Percentiles rank a stretch among this genome's conserved stretches.
Conservation (phyloP, 306 rosid species). For the Lathyrus aphaca region DNA sequence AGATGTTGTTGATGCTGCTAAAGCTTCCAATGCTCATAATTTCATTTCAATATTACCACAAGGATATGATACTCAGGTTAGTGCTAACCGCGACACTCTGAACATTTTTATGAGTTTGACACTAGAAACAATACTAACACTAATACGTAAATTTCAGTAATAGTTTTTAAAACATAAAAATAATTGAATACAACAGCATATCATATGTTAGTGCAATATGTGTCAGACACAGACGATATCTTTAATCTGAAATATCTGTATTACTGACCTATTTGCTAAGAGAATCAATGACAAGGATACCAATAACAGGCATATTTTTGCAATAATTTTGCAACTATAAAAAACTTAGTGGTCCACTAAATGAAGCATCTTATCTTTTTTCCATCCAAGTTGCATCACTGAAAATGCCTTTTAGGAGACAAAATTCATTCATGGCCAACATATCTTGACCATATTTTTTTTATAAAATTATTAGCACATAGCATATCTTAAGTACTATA, state of each 20-base stretch:
- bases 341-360: constrained; percentile 37
- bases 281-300: not conserved
- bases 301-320: not conserved
- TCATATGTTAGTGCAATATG: no score
- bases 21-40: constrained; percentile 83
- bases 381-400: constrained; percentile 12
- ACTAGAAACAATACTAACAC: no score
- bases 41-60: constrained; percentile 74
- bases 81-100: not conserved
- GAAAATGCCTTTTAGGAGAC: constrained; percentile 11
- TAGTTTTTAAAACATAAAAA: no score
- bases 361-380: constrained; percentile 13
- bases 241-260: no score
- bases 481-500: constrained; percentile 4
- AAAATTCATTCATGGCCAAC: constrained; percentile 18
- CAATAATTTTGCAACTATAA: constrained; percentile 9
- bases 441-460: constrained; percentile 25
- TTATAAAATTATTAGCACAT: constrained; percentile 10
- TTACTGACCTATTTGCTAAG: not conserved
- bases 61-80: constrained; percentile 83
- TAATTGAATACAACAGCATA: no score
- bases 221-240: no score
- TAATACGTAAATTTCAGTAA: no score
- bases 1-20: constrained; percentile 68
- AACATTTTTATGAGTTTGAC: no score